Evolutionary conservation across 768 basidiomycete species (phyloP).

Genomic region (Nidularia pulvinata): DNA sequence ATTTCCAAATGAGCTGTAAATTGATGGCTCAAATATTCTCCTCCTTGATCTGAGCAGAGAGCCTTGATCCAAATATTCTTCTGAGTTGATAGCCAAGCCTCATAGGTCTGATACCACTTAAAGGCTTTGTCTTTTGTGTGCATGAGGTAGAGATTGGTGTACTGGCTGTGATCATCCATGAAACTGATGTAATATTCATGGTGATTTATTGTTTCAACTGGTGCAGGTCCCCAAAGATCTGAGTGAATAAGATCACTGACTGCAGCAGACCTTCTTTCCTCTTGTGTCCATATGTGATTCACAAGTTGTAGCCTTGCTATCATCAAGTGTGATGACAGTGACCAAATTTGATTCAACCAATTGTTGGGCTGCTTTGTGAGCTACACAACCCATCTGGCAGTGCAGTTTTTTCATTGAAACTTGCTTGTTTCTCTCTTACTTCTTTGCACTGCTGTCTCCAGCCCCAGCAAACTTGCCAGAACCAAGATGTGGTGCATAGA

Average conservation of each 20-base stretch:
- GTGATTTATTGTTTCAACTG: constrained; percentile 9
- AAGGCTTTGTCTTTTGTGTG: constrained; percentile 17
- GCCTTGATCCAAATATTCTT: constrained; percentile 15
- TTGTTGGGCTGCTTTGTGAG: constrained; percentile 9
- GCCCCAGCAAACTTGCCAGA: constrained; percentile 6
- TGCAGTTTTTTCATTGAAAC: constrained; percentile 18
- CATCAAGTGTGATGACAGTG: constrained; percentile 15
- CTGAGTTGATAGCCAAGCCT: constrained; percentile 26
- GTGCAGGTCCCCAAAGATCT: constrained; percentile 37
- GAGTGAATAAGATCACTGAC: constrained; percentile 20
- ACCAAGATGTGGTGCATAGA: no score
- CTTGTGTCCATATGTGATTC: constrained; percentile 10
- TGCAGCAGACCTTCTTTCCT: not conserved
- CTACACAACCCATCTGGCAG: constrained; percentile 18
- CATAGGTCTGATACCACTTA: constrained; percentile 16
- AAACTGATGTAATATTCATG: constrained; percentile 23
- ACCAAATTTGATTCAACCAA: constrained; percentile 17
- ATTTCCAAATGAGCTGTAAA: constrained; percentile 20
- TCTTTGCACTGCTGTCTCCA: constrained; percentile 2
- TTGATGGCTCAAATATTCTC: constrained; percentile 27
- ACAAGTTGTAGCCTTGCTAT: constrained; percentile 12
- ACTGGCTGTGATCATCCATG: constrained; percentile 21
- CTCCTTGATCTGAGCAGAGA: constrained; percentile 31
- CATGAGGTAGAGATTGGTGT: constrained; percentile 14
- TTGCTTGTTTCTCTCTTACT: constrained; percentile 5